Base-by-base conservation (phyloP, 805 yeast species). In the Zygosaccharomyces kombuchaensis region DNA sequence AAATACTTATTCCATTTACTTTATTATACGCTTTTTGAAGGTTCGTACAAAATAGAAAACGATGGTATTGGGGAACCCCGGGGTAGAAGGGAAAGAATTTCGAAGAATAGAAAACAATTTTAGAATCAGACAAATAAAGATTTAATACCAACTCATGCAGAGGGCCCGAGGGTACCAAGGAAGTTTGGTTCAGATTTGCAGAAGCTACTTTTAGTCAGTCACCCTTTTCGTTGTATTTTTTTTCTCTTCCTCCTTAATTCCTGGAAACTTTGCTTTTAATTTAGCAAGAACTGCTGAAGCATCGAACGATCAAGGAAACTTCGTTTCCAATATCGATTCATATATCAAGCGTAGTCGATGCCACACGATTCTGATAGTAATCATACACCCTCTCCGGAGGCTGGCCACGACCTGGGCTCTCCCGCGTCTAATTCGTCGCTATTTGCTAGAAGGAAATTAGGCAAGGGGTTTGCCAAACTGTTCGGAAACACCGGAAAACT, bases 361-460 rank as follows among this genome's bases (percentile, higher is more conserved):
- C 49, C 52, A 26, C 36, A 45, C 29, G 42, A 36, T 23, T 19
- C 27, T 10, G 49, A 45, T 10, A 17, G 32, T 19, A 36, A 40
- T 14, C 40, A 16, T 13, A 22, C 39, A 29, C 26, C 37, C 6
- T 40, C 52, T 4, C 49, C 42, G 16, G 49, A 39, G 23, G 44
- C 35, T 21, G 50, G 47, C 12, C 41, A 43, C 36, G 46, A 47
- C 2, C 34, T 44, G 9, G 35, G 46, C 23, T 49, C 53, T 21
- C 23, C 46, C 6, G 38, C 46, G 32, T 49, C 53, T 13, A 44
- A 30, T 23, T 43, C 47, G 3, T 46, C 52, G n/a, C 19, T 44
- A 4, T 45, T 49, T 22, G 48, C 38, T 8, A 46, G 42, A 19
- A 30, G 46, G 12, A 49, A 44, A 19, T 23, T 49, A 34, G 43